These are phyloP conservation scores for Nephromyces sp. DNA, from an alignment of 169 alveolate species.

Conservation along the genomic window DNA sequence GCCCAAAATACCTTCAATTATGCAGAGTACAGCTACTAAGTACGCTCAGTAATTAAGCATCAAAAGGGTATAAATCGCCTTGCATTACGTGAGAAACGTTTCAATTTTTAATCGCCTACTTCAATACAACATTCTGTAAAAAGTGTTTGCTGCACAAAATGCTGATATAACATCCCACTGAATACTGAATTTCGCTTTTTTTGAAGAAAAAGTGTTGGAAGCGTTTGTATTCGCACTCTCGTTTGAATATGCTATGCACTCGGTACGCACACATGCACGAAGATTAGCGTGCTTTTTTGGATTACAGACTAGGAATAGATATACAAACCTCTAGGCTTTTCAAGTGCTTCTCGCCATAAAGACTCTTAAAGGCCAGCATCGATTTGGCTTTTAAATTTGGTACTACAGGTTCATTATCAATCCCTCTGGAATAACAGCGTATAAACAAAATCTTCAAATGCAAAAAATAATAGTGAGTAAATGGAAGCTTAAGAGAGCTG, in stretches of 20 bases:
- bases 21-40: not conserved
- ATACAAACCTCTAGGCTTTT: not conserved
- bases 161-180: too few relatives aligned
- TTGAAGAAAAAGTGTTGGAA: too few relatives aligned
- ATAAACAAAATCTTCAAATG: not conserved
- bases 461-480: not conserved
- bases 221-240: not conserved
- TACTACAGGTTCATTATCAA: not conserved
- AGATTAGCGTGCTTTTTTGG: not conserved
- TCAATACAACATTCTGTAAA: not conserved
- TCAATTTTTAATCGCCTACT: not conserved
- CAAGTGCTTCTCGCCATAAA: not conserved
- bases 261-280: not conserved
- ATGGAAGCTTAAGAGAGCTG: too few relatives aligned
- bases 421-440: constrained; percentile 1
- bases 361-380: not conserved
- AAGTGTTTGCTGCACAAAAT: too few relatives aligned
- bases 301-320: not conserved
- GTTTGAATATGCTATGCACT: not conserved
- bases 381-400: constrained; percentile 2
- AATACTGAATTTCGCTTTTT: too few relatives aligned
- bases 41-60: not conserved
- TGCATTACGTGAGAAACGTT: not conserved
- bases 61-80: not conserved
- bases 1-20: not conserved